Percentiles rank a stretch among this genome's conserved stretches.
Evolutionary conservation across 2,329 filamentous ascomycete genomes (phyloP).

Genomic region (Phaeosphaeriaceae sp.): DNA sequence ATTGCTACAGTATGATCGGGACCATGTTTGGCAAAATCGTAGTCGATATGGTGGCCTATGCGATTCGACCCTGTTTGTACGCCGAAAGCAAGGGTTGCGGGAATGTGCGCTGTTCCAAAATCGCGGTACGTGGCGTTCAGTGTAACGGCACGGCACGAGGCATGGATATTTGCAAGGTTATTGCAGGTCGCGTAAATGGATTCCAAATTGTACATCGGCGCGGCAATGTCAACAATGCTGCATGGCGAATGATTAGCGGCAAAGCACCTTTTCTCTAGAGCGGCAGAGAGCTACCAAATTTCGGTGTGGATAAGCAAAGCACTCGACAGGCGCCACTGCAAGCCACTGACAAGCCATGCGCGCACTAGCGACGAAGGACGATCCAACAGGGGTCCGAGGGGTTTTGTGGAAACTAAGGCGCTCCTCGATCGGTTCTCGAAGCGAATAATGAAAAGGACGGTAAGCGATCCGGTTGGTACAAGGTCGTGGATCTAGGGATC

Average conservation of each 20-base stretch:
- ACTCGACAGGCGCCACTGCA: slow-evolving; percentile 26
- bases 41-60: slow-evolving; percentile 1
- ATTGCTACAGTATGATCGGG: background rate
- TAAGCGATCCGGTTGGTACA: slow-evolving; percentile 31
- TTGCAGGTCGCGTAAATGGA: slow-evolving; percentile 6
- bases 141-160: slow-evolving; percentile 18
- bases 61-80: slow-evolving; percentile 5
- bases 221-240: slow-evolving; percentile 2
- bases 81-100: slow-evolving; percentile 7
- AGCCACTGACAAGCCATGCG: slow-evolving; percentile 34
- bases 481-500: slow-evolving; percentile 30
- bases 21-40: background rate
- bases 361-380: slow-evolving; percentile 29
- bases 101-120: slow-evolving; percentile 6
- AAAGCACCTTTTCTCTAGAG: slow-evolving; percentile 12
- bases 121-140: slow-evolving; percentile 27
- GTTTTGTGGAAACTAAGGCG: slow-evolving; percentile 18
- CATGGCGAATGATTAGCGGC: slow-evolving; percentile 8
- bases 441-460: slow-evolving; percentile 27
- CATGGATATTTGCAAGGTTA: slow-evolving; percentile 4
- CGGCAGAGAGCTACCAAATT: slow-evolving; percentile 13
- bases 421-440: slow-evolving; percentile 18
- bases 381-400: slow-evolving; percentile 25
- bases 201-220: slow-evolving; percentile 18
- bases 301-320: slow-evolving; percentile 21